phyloP scores from a whole-genome alignment of 352 stramenopile species.

The Phytophthora hibernalis region DNA sequence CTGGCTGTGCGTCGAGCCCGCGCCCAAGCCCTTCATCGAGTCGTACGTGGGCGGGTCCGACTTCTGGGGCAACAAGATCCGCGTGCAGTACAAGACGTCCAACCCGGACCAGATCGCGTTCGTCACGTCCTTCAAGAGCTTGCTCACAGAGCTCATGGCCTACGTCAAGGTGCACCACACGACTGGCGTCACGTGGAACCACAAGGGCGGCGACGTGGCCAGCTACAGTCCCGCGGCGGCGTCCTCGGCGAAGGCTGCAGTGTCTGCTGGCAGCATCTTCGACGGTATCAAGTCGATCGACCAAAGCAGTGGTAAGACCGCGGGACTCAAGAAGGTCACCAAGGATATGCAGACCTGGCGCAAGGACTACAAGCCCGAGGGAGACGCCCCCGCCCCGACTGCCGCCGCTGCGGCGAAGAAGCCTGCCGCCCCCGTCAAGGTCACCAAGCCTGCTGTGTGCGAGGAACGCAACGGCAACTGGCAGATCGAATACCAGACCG shows the following conservation, averaged over 20 bases:
- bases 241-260: constrained; percentile 38
- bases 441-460: constrained; percentile 61
- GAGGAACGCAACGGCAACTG: constrained; percentile 96
- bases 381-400: constrained; percentile 27
- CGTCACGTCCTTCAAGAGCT: constrained; percentile 93
- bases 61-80: constrained; percentile 98
- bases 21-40: constrained; percentile 95
- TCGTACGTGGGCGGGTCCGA: constrained; percentile 95
- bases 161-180: constrained; percentile 97
- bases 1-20: constrained; percentile 83
- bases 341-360: constrained; percentile 98
- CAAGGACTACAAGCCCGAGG: constrained; percentile 91
- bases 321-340: constrained; percentile 95
- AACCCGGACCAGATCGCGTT: constrained; percentile 93
- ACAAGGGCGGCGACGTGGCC: constrained; percentile 66
- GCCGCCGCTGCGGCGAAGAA: constrained; percentile 33
- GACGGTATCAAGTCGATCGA: constrained; percentile 88
- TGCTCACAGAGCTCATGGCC: constrained; percentile 91
- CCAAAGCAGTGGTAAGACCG: constrained; percentile 92
- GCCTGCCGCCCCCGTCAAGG: constrained; percentile 45
- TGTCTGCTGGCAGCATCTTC: constrained; percentile 82
- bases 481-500: constrained; percentile 96
- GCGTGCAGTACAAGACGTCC: constrained; percentile 96
- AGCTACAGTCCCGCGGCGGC: constrained; percentile 48
- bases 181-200: constrained; percentile 95